Percentiles rank a stretch among this genome's conserved stretches.
phyloP scores from a whole-genome alignment of 805 yeast species.

The Komagataella kurtzmanii region DNA sequence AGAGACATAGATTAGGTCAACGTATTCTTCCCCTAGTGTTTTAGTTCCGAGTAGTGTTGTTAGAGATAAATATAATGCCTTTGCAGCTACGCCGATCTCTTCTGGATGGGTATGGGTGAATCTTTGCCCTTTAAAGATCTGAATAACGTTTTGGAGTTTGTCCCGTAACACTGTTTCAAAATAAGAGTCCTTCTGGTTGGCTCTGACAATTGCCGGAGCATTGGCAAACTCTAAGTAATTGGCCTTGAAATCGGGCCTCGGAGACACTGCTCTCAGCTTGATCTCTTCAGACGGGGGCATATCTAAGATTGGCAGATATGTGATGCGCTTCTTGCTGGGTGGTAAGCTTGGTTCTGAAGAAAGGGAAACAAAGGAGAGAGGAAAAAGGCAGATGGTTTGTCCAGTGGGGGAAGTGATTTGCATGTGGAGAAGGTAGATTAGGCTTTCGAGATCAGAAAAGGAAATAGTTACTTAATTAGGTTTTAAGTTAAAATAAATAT shows the following conservation, averaged over 20 bases:
- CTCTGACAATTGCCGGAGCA: slow-evolving; percentile 37
- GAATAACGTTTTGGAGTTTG: slow-evolving; percentile 44
- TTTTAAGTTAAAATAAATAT: too few species aligned
- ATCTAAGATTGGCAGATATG: background rate
- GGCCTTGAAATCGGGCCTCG: background rate
- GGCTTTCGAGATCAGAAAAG: background rate
- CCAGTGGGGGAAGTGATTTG: background rate
- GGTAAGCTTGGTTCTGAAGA: background rate
- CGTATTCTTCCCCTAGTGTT: slow-evolving; percentile 91
- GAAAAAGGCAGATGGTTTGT: background rate
- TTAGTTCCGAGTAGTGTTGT: slow-evolving; percentile 70
- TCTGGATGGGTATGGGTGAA: slow-evolving; percentile 50
- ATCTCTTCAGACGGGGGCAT: background rate
- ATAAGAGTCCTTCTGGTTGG: slow-evolving; percentile 82
- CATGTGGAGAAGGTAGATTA: background rate
- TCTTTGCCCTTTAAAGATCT: slow-evolving; percentile 44
- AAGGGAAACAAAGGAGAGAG: background rate
- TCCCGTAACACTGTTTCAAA: slow-evolving; percentile 41
- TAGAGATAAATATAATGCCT: slow-evolving; percentile 49
- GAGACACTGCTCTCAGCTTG: background rate
- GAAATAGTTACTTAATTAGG: background rate
- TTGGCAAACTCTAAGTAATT: background rate
- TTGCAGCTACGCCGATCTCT: slow-evolving; percentile 45
- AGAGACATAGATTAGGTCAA: slow-evolving; percentile 59
- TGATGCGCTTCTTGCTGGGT: background rate